phyloP scores from a whole-genome alignment of 352 stramenopile species.

The Plasmopara muralis region DNA sequence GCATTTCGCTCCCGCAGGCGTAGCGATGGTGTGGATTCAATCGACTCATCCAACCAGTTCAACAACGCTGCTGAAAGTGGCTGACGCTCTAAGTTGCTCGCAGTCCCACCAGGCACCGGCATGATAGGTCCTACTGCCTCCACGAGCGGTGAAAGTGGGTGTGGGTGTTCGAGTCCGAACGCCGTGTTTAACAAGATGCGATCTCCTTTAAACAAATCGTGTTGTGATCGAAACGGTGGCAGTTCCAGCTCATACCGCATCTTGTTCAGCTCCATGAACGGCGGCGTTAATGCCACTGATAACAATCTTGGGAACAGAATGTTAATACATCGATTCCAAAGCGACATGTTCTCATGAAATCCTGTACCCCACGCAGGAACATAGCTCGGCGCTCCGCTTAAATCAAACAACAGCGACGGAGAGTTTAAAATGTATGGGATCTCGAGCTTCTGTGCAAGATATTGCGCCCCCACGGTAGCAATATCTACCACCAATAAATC shows the following conservation, averaged over 20 bases:
- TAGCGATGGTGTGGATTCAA: slow-evolving; percentile 15
- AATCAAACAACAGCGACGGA: slow-evolving; percentile 79
- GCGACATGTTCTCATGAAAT: slow-evolving; percentile 74
- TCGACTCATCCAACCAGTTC: slow-evolving; percentile 35
- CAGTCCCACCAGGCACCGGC: slow-evolving; percentile 33
- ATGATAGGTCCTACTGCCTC: slow-evolving; percentile 73
- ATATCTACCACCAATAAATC: slow-evolving; percentile 80
- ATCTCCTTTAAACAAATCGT: slow-evolving; percentile 83
- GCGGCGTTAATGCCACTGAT: slow-evolving; percentile 79
- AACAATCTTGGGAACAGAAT: slow-evolving; percentile 82
- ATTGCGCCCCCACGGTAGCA: slow-evolving; percentile 68
- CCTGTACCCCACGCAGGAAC: slow-evolving; percentile 80
- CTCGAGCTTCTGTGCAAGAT: slow-evolving; percentile 70
- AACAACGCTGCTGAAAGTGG: slow-evolving; percentile 24
- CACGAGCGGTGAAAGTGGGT: slow-evolving; percentile 70
- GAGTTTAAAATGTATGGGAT: slow-evolving; percentile 81
- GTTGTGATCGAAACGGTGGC: slow-evolving; percentile 68
- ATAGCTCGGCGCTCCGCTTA: slow-evolving; percentile 65
- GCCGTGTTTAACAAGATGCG: slow-evolving; percentile 86
- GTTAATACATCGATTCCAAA: slow-evolving; percentile 87
- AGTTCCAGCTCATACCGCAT: slow-evolving; percentile 71
- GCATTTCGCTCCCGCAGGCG: slow-evolving; percentile 14
- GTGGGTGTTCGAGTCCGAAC: slow-evolving; percentile 76
- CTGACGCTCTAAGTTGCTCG: slow-evolving; percentile 25
- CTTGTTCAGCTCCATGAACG: slow-evolving; percentile 87